These are phyloP conservation scores for Penicillium cinerascens DNA, from an alignment of 495 filamentous ascomycete species.

Conservation along the genomic window DNA sequence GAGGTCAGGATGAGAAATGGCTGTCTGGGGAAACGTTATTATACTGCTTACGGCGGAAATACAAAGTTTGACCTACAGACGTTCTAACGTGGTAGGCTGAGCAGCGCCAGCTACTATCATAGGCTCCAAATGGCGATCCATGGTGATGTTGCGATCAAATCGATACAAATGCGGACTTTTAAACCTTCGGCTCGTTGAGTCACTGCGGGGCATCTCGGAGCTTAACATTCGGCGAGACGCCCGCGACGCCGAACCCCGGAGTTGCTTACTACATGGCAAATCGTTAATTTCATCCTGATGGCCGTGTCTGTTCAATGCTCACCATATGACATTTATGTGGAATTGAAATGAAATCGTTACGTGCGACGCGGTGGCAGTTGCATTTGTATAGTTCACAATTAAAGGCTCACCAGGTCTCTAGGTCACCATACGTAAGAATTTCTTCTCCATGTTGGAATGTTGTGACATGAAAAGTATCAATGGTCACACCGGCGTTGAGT, in stretches of 20 bases:
- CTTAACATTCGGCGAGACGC: background rate
- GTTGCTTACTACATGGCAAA: background rate
- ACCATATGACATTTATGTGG: background rate
- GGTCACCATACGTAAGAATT: no score
- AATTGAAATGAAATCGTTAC: background rate
- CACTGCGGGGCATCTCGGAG: background rate
- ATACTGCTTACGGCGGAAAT: background rate
- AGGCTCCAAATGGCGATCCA: slow-evolving; percentile 7
- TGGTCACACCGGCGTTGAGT: no score
- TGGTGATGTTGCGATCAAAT: background rate
- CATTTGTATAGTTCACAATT: background rate
- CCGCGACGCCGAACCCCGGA: background rate
- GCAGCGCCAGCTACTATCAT: slow-evolving; percentile 4
- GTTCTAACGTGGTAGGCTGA: background rate
- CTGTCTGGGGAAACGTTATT: slow-evolving; percentile 9
- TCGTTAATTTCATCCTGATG: background rate
- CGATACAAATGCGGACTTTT: background rate
- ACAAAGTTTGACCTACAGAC: slow-evolving; percentile 5
- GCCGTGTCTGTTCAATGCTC: no score
- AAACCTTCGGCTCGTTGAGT: background rate
- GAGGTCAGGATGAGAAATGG: slow-evolving; percentile 24
- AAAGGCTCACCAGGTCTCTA: no score
- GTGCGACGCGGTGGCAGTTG: background rate
- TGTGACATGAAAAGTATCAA: no score
- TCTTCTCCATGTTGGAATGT: no score